Evolutionary conservation across 768 basidiomycete genomes (phyloP), one percentile per base, ranked within the genome.

Genomic region (Harrya chromipes): DNA sequence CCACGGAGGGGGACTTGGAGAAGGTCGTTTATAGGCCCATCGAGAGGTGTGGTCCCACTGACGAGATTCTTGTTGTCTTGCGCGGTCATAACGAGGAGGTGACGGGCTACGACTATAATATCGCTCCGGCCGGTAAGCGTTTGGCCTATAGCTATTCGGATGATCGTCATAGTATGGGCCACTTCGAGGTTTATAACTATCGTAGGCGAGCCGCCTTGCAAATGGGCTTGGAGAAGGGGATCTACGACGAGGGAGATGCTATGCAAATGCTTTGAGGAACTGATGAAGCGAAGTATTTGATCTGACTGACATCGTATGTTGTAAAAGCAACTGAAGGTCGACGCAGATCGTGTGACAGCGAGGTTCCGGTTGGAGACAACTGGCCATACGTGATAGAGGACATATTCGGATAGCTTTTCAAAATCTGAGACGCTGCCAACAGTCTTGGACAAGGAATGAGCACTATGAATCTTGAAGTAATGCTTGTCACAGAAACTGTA

Each of bases 191-290:
- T 72, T 69, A 62, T 82, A 83, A 43, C 74, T 75, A 57, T 84
- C 79, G 56, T 80, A 80, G 23, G 74, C 58, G 49, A 66, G 71
- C 49, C 62, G 60, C 59, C 74, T 70, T 35, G 77, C 70, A 52
- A 76, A 66, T 29, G 77, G 58, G 34, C 70, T 69, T 42, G 81
- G 77, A 43, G 84, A 79, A 38, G 77, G 76, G 37, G 76, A 73
- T 55, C 72, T 73, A 47, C 75, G 75, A 56, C 73, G 75, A 47
- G 56, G 21, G 37, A 56, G 54, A 44, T 54, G 65, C 52, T 59
- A 64, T 57, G 41, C 43, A 47, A 57, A 62, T 46, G 44, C 49
- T 42, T 56, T 57, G 59, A 59, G 57, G 58, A 31, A 49, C 48
- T 46, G 50, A 50, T 35, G 49, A 40, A 46, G 37, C 44, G 55